Evolutionary conservation across 805 yeast species (phyloP), one percentile per base, ranked within the genome.

Genomic region (Lipomyces yamanashiensis): DNA sequence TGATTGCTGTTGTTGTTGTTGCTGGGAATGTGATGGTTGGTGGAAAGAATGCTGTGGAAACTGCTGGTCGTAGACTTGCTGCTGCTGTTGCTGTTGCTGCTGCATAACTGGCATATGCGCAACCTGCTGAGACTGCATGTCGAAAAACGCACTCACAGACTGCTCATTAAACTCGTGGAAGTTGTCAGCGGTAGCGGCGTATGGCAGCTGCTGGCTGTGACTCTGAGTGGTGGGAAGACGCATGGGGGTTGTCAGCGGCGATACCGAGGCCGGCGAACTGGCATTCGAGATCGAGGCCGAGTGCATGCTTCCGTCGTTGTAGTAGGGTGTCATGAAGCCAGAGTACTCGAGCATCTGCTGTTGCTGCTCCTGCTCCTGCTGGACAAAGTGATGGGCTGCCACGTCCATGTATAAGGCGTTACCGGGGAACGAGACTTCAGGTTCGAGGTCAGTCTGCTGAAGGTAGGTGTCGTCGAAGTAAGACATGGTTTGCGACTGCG

Each of bases 311-410:
- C 44, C 28, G 44, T 51, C 54, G 33, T 51, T 44, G 33, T 51
- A 51, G 54, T 3, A 36, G 1, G 54, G 54, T 6, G 41, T 15
- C 43, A 51, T 36, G 33, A 51, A 51, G 2, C 44, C 54, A 5
- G 43, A 9, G 15, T 51, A 44, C 7, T 19, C 43, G 12, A 43
- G 17, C 19, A 7, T 8, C 45, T 56, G 54, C 7, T 47, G 34
- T n/a, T 44, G 59, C 39, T 55, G 59, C 45, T 45, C 52, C 37
- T 55, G 58, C 41, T 23, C 41, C 36, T 55, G 59, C 13, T 45
- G 53, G 34, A 39, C 12, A 9, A 37, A n/a, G 12, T 21, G 8
- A 1, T 21, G 53, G 3, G 45, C 7, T 19, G 50, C 21, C 39
- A 41, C 17, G 17, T 41, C 41, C 10, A 54, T 7, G 41, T 34